Percentiles rank a stretch among this genome's conserved stretches.
These are phyloP conservation scores for Serpula lacrymans DNA, from an alignment of 768 basidiomycete species.

Conservation along the genomic window DNA sequence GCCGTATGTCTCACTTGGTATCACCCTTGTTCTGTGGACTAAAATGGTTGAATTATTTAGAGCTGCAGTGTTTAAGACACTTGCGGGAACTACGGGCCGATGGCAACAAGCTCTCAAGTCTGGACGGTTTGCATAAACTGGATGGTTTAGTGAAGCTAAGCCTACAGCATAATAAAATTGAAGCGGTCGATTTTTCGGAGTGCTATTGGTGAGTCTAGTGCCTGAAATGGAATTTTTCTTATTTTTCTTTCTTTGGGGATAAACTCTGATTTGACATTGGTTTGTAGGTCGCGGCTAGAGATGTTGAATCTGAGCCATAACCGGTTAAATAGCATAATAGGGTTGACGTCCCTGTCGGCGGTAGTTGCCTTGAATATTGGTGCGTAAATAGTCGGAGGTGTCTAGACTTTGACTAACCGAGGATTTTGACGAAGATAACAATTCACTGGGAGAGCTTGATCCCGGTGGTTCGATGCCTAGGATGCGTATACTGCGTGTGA, in stretches of 20 bases:
- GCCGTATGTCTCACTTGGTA: slow-evolving; percentile 53
- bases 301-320: slow-evolving; percentile 82
- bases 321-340: slow-evolving; percentile 51
- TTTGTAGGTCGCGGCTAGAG: slow-evolving; percentile 59
- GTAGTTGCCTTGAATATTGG: slow-evolving; percentile 81
- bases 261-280: slow-evolving; percentile 10
- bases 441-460: slow-evolving; percentile 55
- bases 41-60: slow-evolving; percentile 37
- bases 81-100: slow-evolving; percentile 90
- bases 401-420: slow-evolving; percentile 11
- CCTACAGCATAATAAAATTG: slow-evolving; percentile 69
- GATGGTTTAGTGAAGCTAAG: slow-evolving; percentile 83
- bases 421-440: slow-evolving; percentile 56
- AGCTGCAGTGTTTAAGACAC: slow-evolving; percentile 79
- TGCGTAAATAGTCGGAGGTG: slow-evolving; percentile 39
- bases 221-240: slow-evolving; percentile 9
- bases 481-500: slow-evolving; percentile 81
- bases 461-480: slow-evolving; percentile 55
- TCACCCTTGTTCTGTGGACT: slow-evolving; percentile 8
- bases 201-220: slow-evolving; percentile 61
- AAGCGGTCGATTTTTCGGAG: slow-evolving; percentile 52
- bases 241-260: slow-evolving; percentile 11
- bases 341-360: slow-evolving; percentile 57
- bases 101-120: slow-evolving; percentile 68
- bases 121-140: slow-evolving; percentile 77